Percentiles rank a stretch among this genome's conserved stretches.
Evolutionary conservation across 2,329 filamentous ascomycete genomes (phyloP).

Genomic region (Pseudocercospora musae): DNA sequence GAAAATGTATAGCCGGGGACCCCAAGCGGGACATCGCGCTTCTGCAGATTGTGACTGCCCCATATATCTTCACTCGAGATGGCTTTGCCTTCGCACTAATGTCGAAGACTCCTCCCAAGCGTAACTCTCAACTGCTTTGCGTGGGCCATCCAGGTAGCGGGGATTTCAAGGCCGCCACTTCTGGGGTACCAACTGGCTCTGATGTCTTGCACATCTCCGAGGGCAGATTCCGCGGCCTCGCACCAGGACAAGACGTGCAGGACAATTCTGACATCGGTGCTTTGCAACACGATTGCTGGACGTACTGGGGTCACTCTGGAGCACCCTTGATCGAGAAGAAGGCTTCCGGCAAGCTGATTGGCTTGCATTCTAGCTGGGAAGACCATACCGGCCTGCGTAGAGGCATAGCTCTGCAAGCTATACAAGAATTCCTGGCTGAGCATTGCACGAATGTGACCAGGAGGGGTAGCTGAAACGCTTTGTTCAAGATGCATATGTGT

Average conservation of each 20-base stretch:
- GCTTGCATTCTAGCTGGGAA: constrained; percentile 56
- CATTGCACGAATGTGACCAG: background rate
- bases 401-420: constrained; percentile 47
- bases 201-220: constrained; percentile 48
- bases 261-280: constrained; percentile 54
- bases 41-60: constrained; percentile 37
- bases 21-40: constrained; percentile 47
- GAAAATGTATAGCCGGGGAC: constrained; percentile 45
- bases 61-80: background rate
- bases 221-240: constrained; percentile 44
- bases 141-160: constrained; percentile 43
- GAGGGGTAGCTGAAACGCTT: background rate
- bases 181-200: constrained; percentile 43
- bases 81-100: constrained; percentile 24
- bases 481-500: no score
- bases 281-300: constrained; percentile 55
- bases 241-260: constrained; percentile 42
- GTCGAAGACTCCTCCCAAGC: constrained; percentile 13
- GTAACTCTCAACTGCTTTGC: constrained; percentile 32
- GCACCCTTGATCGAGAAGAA: constrained; percentile 46
- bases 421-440: constrained; percentile 40
- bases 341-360: constrained; percentile 43
- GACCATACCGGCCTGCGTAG: constrained; percentile 51
- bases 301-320: constrained; percentile 57
- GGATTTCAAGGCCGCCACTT: constrained; percentile 44